Evolutionary conservation across 768 basidiomycete species (phyloP), one percentile per base, ranked within the genome.

Genomic region (Lactifluus subvellereus): DNA sequence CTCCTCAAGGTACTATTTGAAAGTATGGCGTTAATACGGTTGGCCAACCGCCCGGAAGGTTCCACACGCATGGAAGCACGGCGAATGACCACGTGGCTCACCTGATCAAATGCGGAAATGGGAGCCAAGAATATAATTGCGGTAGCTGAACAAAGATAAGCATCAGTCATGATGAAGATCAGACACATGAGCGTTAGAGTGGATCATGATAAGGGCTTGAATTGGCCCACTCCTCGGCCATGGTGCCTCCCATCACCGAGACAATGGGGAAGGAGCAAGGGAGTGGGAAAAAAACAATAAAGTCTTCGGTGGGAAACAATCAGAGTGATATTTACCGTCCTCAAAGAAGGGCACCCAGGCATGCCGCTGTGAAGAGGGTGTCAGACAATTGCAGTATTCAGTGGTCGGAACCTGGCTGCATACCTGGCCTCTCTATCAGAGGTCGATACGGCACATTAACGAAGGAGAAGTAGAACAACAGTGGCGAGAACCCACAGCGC

Each of bases 111-210:
- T 45, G 91, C 91, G 69, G 88, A 89, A 66, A 93, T 86, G 45
- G 91, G 91, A 55, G 89, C 91, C 54, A 93, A 76, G 73, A 93
- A 93, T 72, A 93, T 92, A 70, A 93, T 86, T 37, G 91, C 89
- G 49, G 87, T 86, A 4, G 88, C 89, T 91, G 70, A 53, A 61
- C 33, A 54, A 50, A 38, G 32, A 57, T 60, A 51, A 59, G 50
- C 60, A 54, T 61, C 27, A 58, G 55, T 61, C 16, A 47, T n/a
- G 47, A 42, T 11, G 20, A 43, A 22, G 42, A 61, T 27, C 22
- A 51, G 54, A 37, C 40, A 54, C 40, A 54, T 49, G 47, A 27
- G 14, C 38, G 48, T 43, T 50, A 52, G 8, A 30, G 35, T 43
- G 54, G 32, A 60, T 51, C 54, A 45, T 33, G 42, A 64, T 60